Conservation (phyloP, 495 filamentous ascomycete genomes). For the Podospora australis region DNA sequence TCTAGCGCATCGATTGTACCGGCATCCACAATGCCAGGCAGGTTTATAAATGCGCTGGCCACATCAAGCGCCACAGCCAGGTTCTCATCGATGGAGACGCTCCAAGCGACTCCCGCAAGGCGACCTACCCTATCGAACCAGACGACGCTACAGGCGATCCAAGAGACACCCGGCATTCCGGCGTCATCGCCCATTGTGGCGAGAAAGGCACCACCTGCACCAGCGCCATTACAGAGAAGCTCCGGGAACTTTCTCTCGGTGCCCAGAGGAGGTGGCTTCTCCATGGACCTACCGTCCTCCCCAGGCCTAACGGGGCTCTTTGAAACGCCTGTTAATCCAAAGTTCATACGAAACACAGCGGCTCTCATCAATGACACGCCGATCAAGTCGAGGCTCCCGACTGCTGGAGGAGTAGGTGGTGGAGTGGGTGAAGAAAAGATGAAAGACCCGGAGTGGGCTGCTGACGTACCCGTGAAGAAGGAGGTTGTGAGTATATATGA, state of each 20-base stretch:
- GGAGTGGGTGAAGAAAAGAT: neutral
- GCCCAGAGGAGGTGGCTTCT: slow-evolving; percentile 9
- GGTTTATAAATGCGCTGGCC: slow-evolving; percentile 21
- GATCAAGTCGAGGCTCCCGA: slow-evolving; percentile 27
- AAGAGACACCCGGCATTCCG: slow-evolving; percentile 19
- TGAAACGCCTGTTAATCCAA: slow-evolving; percentile 33
- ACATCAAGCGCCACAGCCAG: slow-evolving; percentile 3
- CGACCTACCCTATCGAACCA: no score
- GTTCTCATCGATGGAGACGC: neutral
- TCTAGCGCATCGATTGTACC: slow-evolving; percentile 27
- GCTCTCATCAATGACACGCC: slow-evolving; percentile 39
- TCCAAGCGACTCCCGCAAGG: slow-evolving; percentile 24
- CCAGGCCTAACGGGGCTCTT: slow-evolving; percentile 28
- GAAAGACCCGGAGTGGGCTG: slow-evolving; percentile 15
- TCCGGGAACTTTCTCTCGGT: slow-evolving; percentile 25
- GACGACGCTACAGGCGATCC: slow-evolving; percentile 3
- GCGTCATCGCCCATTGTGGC: slow-evolving; percentile 39
- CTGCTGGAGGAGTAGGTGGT: neutral
- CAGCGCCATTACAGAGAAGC: slow-evolving; percentile 24
- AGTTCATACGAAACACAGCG: slow-evolving; percentile 11
- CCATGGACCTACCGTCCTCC: slow-evolving; percentile 36
- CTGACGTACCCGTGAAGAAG: neutral
- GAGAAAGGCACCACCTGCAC: slow-evolving; percentile 47
- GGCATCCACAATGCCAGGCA: slow-evolving; percentile 34
- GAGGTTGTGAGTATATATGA: slow-evolving; percentile 53